Evolutionary conservation across 139 green algal genomes (phyloP).

Genomic region (Auxenochlorella pyrenoidosa): DNA sequence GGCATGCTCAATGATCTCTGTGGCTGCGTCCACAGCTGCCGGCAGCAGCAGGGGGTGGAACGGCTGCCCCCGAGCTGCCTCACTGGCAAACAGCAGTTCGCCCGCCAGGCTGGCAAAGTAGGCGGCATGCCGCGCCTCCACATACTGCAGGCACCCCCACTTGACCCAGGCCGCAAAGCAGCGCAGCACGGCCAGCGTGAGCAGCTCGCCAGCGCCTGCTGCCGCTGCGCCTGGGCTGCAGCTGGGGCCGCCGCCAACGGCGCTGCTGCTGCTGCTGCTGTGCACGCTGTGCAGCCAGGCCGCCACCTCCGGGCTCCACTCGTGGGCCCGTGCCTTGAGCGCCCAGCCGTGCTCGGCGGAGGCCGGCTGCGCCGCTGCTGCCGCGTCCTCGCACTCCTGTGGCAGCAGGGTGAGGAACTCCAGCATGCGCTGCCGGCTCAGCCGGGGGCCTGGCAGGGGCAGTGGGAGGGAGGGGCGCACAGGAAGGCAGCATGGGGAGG

Average conservation of each 20-base stretch:
- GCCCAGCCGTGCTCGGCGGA: conserved; percentile 2
- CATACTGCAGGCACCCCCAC: conserved; percentile 31
- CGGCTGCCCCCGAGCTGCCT: neutral
- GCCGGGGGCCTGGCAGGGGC: neutral
- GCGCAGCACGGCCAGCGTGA: conserved; percentile 15
- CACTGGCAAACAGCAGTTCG: conserved; percentile 20
- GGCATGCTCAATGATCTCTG: conserved; percentile 37
- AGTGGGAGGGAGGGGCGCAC: neutral
- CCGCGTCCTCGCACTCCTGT: conserved; percentile 46
- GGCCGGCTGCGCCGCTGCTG: neutral
- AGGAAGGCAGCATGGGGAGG: neutral
- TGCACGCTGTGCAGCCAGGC: conserved; percentile 29
- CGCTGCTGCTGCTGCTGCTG: neutral
- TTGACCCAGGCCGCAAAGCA: conserved; percentile 38
- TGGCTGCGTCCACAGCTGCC: conserved; percentile 30
- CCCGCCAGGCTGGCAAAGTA: conserved; percentile 22
- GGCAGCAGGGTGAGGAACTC: conserved; percentile 32
- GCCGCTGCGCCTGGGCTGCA: neutral
- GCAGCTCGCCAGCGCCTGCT: neutral
- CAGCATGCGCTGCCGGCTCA: conserved; percentile 14
- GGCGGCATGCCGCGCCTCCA: neutral
- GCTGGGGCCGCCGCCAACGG: neutral
- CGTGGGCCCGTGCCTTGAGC: neutral
- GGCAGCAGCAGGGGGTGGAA: neutral
- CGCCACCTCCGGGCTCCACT: conserved; percentile 24